Base-by-base conservation (phyloP, 768 basidiomycete genomes). In the Boletus vinaceobasis region DNA sequence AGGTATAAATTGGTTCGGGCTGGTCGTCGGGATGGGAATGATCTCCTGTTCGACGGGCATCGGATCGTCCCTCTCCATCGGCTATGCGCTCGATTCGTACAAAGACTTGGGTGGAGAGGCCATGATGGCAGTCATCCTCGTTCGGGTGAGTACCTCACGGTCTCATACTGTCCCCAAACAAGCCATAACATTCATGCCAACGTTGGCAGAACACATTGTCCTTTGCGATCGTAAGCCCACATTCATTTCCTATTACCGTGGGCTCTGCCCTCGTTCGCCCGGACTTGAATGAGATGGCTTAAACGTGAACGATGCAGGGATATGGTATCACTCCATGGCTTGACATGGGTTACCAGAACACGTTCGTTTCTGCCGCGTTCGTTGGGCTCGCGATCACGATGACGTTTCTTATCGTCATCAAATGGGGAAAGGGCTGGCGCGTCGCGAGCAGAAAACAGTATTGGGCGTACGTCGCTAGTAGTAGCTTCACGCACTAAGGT, bases 321-420 rank as follows among this genome's bases (percentile, higher is more conserved):
- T 63, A 63, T 43, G 62, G 62, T 14, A 57, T 60, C 38, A 63
- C 62, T 2, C 61, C 62, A 6, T 63, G 62, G 62, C 52, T 64
- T 10, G 9, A 63, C 17, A 57, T 63, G 60, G 59, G 54, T 15
- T 63, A 59, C 33, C 53, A 52, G 40, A 55, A 58, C 36, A 59
- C 60, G 26, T 59, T 64, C 36, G 46, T 64, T 36, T 56, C 60
- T 15, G 58, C 58, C 21, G 62, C 51, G 6, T 63, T 58, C 21
- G 51, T 65, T 26, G 63, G 59, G 23, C 51, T 65, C 13, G 48
- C 43, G 23, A 65, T 65, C 11, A 63, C 62, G 21, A 31, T 63
- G 58, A 63, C 61, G 6, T 63, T 63, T 51, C 17, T 63, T 8
- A 38, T 56, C 21, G 55, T 63, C 26, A 48, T 63, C 13, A 35